A percentile compares a stretch with the other conserved stretches of the same genome.
These are phyloP conservation scores for Amanita subjunquillea DNA, from an alignment of 768 basidiomycete species.

Conservation along the genomic window DNA sequence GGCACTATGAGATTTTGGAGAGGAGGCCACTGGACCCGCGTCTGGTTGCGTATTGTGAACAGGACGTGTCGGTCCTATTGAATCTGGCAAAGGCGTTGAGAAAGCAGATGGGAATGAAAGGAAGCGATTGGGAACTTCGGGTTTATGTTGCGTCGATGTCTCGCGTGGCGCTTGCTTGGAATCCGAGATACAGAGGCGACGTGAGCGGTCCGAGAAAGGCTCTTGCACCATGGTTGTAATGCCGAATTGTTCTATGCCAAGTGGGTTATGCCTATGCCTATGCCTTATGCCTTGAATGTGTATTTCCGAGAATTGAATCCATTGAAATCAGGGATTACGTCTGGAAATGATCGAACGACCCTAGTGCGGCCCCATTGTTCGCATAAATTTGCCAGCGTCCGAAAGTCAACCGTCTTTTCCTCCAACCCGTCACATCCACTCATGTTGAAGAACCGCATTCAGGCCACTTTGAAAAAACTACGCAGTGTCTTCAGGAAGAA, in stretches of 20 bases:
- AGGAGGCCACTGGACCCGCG: constrained; percentile 8
- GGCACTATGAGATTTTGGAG: constrained; percentile 11
- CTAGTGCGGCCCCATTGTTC: neutral
- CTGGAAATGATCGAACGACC: neutral
- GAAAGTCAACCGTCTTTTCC: neutral
- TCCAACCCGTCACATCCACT: neutral
- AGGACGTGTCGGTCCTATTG: constrained; percentile 9
- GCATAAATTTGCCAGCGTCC: neutral
- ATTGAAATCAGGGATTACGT: neutral
- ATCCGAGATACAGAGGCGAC: constrained; percentile 2
- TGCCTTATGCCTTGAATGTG: too few relatives aligned
- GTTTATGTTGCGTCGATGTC: constrained; percentile 2
- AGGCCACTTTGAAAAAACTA: neutral
- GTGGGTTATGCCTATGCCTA: too few relatives aligned
- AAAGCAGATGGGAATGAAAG: constrained; percentile 8
- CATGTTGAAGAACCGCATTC: constrained; percentile 3
- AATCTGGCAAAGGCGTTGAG: constrained; percentile 4
- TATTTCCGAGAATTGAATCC: neutral
- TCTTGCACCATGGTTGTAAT: constrained; percentile 6
- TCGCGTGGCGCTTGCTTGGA: constrained; percentile 4
- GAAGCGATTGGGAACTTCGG: constrained; percentile 4
- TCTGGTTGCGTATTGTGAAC: constrained; percentile 9
- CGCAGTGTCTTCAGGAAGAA: constrained; percentile 1
- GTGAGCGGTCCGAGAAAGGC: constrained; percentile 5
- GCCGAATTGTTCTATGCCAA: neutral